Evolutionary conservation across 192 early-diverging fungal genomes (phyloP), one percentile per base, ranked within the genome.

Genomic region (Coemansia umbellata): DNA sequence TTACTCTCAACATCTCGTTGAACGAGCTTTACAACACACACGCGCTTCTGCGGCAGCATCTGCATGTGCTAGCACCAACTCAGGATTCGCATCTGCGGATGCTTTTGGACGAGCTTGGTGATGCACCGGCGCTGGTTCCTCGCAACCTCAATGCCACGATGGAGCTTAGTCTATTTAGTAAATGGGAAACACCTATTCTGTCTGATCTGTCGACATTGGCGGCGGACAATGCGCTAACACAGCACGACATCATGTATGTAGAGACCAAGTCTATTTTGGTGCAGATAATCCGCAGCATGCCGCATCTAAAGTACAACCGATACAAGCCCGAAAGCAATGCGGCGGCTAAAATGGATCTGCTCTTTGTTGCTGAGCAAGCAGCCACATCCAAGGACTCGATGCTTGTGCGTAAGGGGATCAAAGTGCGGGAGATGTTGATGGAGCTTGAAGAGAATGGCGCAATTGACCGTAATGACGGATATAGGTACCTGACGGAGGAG

Each of bases 21-120:
- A 97, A 97, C 68, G 94, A 97, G 83, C 88, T 97, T 53, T 91
- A 90, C 72, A 93, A 91, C 63, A 97, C 92, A 22, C 92, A 94
- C 42, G 72, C 85, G 22, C 71, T 97, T 26, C 73, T 97, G 56
- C 58, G 85, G 8, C 87, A 93, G 62, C 92, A 94, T 55, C 58
- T 85, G 50, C 88, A 94, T 49, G 78, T 82, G 17, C 62, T 97
- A 69, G 84, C 85, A 43, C 87, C 93, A 15, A 76, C 82, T 45
- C 83, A 86, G 27, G 88, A 95, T 63, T 81, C 87, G 44, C 92
- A 92, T 52, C 61, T 97, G 32, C 82, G 88, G 19, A 82, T 85
- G 10, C 82, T 87, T 23, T 56, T 95, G 41, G 84, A 84, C 40
- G 94, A 95, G 55, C 69, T 92, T 3, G 91, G 93, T 3, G 32